phyloP scores from a whole-genome alignment of 768 basidiomycete species.

The Mycena crocata region DNA sequence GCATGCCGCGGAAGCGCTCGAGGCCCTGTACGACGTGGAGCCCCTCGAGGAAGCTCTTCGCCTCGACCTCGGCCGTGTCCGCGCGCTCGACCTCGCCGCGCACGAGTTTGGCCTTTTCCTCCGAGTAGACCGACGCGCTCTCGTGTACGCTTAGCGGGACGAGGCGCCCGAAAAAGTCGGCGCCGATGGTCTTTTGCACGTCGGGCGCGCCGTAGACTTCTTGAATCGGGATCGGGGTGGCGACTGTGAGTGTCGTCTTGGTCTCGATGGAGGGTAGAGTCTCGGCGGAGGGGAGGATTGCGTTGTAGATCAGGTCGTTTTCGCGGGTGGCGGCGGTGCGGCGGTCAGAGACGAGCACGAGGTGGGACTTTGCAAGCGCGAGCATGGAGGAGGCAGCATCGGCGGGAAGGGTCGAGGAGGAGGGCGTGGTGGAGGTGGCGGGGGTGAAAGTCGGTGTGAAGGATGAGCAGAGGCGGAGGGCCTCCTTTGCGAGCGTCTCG shows the following conservation, averaged over 20 bases:
- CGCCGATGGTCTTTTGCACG: slow-evolving; percentile 94
- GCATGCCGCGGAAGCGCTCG: slow-evolving; percentile 76
- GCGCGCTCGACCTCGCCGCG: slow-evolving; percentile 89
- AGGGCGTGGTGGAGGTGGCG: slow-evolving; percentile 56
- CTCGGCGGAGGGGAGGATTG: slow-evolving; percentile 82
- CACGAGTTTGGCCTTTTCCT: slow-evolving; percentile 97
- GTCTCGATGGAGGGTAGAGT: slow-evolving; percentile 81
- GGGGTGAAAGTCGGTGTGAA: slow-evolving; percentile 32
- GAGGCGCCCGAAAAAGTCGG: slow-evolving; percentile 88
- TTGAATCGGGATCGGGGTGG: slow-evolving; percentile 90
- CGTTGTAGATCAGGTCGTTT: slow-evolving; percentile 98
- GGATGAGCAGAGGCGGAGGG: slow-evolving; percentile 55
- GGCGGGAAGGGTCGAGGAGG: slow-evolving; percentile 86
- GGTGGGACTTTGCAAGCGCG: slow-evolving; percentile 88
- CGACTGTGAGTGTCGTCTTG: slow-evolving; percentile 72
- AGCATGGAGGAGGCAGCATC: slow-evolving; percentile 85
- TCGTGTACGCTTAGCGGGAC: slow-evolving; percentile 96
- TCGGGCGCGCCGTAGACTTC: slow-evolving; percentile 92
- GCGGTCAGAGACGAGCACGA: slow-evolving; percentile 80
- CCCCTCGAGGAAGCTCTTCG: slow-evolving; percentile 81
- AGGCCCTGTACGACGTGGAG: slow-evolving; percentile 82
- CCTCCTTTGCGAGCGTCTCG: slow-evolving; percentile 86
- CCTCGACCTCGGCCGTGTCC: slow-evolving; percentile 86
- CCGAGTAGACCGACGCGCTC: slow-evolving; percentile 95
- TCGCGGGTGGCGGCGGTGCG: slow-evolving; percentile 83